Base-by-base conservation (phyloP, 345 rosid genomes). In the Dipteronia sinensis region DNA sequence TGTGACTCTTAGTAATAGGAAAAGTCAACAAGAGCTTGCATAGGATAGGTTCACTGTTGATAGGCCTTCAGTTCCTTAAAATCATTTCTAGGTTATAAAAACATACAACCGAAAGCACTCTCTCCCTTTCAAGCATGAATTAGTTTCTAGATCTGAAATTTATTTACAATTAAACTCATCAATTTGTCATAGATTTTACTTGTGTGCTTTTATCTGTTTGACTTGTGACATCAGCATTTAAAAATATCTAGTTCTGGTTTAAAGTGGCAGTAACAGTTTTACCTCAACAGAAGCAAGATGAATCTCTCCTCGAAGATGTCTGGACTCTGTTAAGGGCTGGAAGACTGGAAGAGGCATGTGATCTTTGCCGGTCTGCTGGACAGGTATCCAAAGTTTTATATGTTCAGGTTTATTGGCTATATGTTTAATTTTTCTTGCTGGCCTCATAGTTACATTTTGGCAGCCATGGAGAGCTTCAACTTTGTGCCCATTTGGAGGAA, bases 381-480 rank as follows among this genome's bases (percentile, higher is more conserved):
- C 98, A 96, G 97, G 99, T 96, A 84, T 71, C 73, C 23, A 73
- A 64, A 81, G 31, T 71, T 64, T 42, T 31, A 29, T 49, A 58
- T 53, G 12, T 77, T 70, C 70, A 56, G 71, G 40, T 65, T 76
- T 56, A 5, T 59, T 34, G 40, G 62, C 44, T 58, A 34, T 47
- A 16, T 56, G 2, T 49, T 75, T 34, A 34, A 34, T 71, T 67
- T 76, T 77, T 27, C 19, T 25, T 42, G 40, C 70, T 75, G 61
- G 56, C 58, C 29, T 72, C 65, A 69, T 66, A 56, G 47, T 38
- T 49, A 66, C 10, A 40, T 75, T 66, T 66, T 75, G 81, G 76
- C 84, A 96, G 99, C 92, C 99, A 10, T 96, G 98, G 99, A 90
- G 97, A 86, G 98, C 98, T 68, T 97, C 97, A 81, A 91, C 94